Percentiles rank a stretch among this genome's conserved stretches.
phyloP scores from a whole-genome alignment of 2,329 filamentous ascomycete species.

The Trichoderma pleuroti region DNA sequence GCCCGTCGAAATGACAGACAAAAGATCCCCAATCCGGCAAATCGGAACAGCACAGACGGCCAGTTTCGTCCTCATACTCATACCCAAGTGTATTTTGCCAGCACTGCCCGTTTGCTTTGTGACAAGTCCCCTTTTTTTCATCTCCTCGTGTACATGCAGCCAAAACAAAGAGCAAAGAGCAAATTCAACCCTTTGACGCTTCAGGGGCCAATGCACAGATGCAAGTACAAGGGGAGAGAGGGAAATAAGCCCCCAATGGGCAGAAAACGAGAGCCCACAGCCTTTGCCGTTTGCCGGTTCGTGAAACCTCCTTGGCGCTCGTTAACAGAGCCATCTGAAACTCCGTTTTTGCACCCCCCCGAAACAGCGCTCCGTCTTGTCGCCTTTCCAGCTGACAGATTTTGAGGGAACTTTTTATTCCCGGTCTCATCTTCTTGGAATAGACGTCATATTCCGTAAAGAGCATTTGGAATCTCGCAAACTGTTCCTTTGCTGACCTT shows the following conservation, averaged over 20 bases:
- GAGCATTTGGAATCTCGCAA: neutral
- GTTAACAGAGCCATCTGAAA: slow-evolving; percentile 9
- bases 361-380: slow-evolving; percentile 5
- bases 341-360: neutral
- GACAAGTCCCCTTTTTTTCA: neutral
- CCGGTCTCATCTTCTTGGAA: slow-evolving; percentile 14
- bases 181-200: neutral
- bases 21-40: neutral
- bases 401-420: neutral
- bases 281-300: neutral
- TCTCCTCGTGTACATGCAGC: neutral
- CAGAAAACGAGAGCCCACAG: neutral
- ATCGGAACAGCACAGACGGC: neutral
- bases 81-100: neutral
- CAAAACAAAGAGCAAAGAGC: neutral
- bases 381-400: neutral
- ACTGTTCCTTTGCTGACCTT: neutral
- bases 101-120: neutral
- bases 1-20: neutral
- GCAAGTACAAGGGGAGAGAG: neutral
- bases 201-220: slow-evolving; percentile 1
- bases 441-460: neutral
- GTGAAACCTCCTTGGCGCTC: slow-evolving; percentile 12
- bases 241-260: neutral
- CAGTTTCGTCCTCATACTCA: neutral